Evolutionary conservation across 371 early-diverging fungal genomes (phyloP).

Genomic region (Saksenaea oblongispora): DNA sequence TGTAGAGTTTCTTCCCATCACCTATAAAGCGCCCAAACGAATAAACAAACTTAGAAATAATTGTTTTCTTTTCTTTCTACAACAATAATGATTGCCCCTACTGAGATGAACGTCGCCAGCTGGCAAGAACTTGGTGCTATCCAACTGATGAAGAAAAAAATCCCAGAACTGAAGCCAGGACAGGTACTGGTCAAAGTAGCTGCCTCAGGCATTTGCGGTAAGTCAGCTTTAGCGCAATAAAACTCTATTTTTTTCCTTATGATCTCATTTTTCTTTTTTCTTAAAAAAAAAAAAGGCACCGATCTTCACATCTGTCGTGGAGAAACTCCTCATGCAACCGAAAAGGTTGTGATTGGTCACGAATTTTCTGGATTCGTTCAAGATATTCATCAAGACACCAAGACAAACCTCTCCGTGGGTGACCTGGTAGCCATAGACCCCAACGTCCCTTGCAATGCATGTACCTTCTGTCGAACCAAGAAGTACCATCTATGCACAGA

Average conservation of each 20-base stretch:
- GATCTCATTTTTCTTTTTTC: background rate
- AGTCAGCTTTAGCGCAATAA: background rate
- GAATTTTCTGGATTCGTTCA: constrained; percentile 57
- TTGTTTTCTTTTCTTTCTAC: background rate
- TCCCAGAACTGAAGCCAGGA: constrained; percentile 46
- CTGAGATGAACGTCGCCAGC: constrained; percentile 45
- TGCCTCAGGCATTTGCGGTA: constrained; percentile 62
- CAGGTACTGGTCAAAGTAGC: constrained; percentile 52
- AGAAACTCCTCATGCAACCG: constrained; percentile 57
- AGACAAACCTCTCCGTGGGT: constrained; percentile 32
- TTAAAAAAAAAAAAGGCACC: constrained; percentile 44
- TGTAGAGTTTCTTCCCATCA: background rate
- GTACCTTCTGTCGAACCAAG: constrained; percentile 52
- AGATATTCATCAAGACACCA: constrained; percentile 46
- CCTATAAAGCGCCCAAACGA: background rate
- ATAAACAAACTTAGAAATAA: background rate
- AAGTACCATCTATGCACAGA: constrained; percentile 52
- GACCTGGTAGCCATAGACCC: constrained; percentile 57
- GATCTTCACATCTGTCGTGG: constrained; percentile 61
- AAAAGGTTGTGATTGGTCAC: constrained; percentile 56
- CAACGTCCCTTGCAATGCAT: constrained; percentile 54
- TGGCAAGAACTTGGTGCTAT: constrained; percentile 56
- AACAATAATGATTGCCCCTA: constrained; percentile 13
- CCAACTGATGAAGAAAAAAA: constrained; percentile 32
- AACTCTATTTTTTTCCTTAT: background rate